These are phyloP conservation scores for Spinacia oleracea DNA, from an alignment of 179 eudicot species.

Conservation along the genomic window DNA sequence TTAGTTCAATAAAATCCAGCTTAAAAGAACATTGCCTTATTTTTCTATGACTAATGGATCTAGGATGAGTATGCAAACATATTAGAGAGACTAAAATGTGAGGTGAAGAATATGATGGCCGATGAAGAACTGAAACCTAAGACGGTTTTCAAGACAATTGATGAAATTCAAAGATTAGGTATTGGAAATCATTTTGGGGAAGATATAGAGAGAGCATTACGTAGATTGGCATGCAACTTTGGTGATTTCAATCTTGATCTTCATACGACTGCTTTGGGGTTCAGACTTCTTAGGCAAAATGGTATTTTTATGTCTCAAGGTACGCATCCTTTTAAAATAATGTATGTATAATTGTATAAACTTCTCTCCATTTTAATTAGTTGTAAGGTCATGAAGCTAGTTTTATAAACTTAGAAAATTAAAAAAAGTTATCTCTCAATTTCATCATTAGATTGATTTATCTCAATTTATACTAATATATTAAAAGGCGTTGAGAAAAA, in stretches of 20 bases:
- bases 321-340: conserved; percentile 4
- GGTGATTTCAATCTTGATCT: neutral
- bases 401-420: no score
- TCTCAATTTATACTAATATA: no score
- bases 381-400: no score
- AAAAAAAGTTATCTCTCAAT: no score
- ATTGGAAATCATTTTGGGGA: conserved; percentile 35
- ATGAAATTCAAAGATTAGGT: conserved; percentile 39
- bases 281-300: conserved; percentile 21
- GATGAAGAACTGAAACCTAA: conserved; percentile 17
- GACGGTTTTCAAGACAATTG: conserved; percentile 32
- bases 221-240: conserved; percentile 1
- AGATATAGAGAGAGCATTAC: conserved; percentile 22
- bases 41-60: neutral
- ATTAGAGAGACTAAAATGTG: conserved; percentile 19
- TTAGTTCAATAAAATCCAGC: no score
- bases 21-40: neutral
- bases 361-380: no score
- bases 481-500: no score
- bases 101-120: conserved; percentile 24
- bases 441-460: no score
- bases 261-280: conserved; percentile 12
- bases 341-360: no score
- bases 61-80: conserved; percentile 10
- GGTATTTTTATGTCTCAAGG: conserved; percentile 29